Evolutionary conservation across 805 yeast species (phyloP), one percentile per base, ranked within the genome.

Genomic region (Cyberlindnera maritima): DNA sequence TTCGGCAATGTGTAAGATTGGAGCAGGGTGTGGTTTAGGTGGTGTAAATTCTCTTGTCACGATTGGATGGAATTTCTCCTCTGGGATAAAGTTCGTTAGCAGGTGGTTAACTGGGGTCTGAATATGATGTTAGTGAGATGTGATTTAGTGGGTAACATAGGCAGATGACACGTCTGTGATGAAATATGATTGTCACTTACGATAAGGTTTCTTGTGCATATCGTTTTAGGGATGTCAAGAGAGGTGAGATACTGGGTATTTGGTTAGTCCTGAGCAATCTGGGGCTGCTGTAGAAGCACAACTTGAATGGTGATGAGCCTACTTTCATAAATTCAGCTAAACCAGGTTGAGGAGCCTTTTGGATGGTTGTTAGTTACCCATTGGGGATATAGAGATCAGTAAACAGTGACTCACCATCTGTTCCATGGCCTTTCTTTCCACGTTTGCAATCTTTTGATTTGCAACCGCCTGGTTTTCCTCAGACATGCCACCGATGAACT

Each of bases 11-110:
- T 80, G 77, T 18, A 77, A 59, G 35, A 84, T 59, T 3, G 89
- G 88, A 37, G 74, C 77, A 0, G 88, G 86, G 11, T 77, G 70
- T 1, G 90, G 90, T 56, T 84, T 84, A 14, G 89, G 79, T 0
- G 89, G 89, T 36, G 69, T 63, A 59, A 83, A 84, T 15, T 77
- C 80, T 36, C 90, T 70, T 0, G 90, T 84, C 2, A 84, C 58
- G 1, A 81, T 67, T 2, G 85, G 80, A 15, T 75, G 76, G 54
- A 81, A 71, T 18, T 63, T 52, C 4, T 66, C 62, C 2, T 60
- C 62, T 8, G 72, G 68, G 10, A 83, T 57, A 57, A 73, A 77
- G 19, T 67, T 70, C 4, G 63, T 47, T 14, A 77, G 60, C 28
- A 84, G 66, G 56, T 80, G 72, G 28, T 71, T 61, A 1, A 84